Base-by-base conservation (phyloP, 805 yeast genomes). In the Sugiyamaella americana region DNA sequence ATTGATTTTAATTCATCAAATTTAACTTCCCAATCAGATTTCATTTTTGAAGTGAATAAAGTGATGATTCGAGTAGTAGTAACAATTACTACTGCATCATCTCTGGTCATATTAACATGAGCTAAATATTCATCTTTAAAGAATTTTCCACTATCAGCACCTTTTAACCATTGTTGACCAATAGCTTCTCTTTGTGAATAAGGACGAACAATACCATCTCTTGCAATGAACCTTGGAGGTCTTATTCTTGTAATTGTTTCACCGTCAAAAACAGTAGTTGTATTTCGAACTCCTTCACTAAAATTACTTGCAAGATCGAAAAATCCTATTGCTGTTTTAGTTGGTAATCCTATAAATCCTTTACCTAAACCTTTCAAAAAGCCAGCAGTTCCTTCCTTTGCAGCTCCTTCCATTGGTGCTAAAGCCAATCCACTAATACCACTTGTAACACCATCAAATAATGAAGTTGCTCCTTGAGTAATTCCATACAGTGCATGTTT, bases 331-430 rank as follows among this genome's bases (percentile, higher is more conserved):
- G 96, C 96, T 0, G 98, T 87, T 69, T 93, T 93, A 0, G 98
- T 89, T 0, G 99, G 98, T 24, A 94, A 67, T 0, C 98, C 98
- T 47, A 93, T 78, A n/a, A 94, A 60, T 10, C 98, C 99, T 58
- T 82, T 85, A 3, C 98, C 98, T 2, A 93, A 60, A 1, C 99
- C 99, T 60, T 82, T 87, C 67, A 93, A 79, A 62, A 93, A 91
- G 0, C 98, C 99, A 2, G 80, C 70, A 0, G 98, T 80, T 3
- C 99, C 99, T 34, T 82, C 95, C 45, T 77, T 72, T n/a, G 75
- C 72, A 0, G 95, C 95, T 5, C 98, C 98, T 56, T 84, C 83
- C 49, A 86, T 74, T 2, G 99, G 98, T 5, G 91, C 93, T 24
- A 80, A 69, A 0, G 98, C 98, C 34, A 93, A 69, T 1, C 98